phyloP scores from a whole-genome alignment of 257 asterid genomes.

The Echium plantagineum region DNA sequence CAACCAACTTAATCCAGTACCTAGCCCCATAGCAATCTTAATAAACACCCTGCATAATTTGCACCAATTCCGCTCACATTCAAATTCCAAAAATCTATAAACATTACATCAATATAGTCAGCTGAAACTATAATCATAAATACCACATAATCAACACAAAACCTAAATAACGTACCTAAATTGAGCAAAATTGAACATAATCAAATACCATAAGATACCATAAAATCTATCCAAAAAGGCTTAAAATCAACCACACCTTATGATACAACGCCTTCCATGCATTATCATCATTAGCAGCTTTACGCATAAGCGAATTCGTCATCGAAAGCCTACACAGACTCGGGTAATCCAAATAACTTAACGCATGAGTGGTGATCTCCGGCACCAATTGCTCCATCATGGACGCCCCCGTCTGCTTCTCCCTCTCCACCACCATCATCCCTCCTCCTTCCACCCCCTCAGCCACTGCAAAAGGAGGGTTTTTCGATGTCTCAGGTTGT shows the following conservation, averaged over 20 bases:
- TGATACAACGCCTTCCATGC: conserved; percentile 95
- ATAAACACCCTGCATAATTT: not conserved
- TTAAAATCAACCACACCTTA: conserved; percentile 36
- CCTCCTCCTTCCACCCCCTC: conserved; percentile 7
- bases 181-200: not conserved
- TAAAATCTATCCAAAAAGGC: no score
- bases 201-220: no score
- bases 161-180: not conserved
- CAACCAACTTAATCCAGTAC: no score
- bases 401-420: conserved; percentile 73
- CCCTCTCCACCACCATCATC: conserved; percentile 42
- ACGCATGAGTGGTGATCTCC: conserved; percentile 92
- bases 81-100: no score
- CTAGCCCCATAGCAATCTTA: not conserved
- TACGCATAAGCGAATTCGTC: conserved; percentile 93
- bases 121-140: no score
- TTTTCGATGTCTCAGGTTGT: no score
- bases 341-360: conserved; percentile 88
- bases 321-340: conserved; percentile 92
- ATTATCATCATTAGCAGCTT: conserved; percentile 92
- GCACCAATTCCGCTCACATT: not conserved
- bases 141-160: not conserved
- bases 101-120: no score
- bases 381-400: conserved; percentile 99
- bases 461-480: not conserved